These are phyloP conservation scores for Beta macrorhiza DNA, from an alignment of 179 eudicot species.

Conservation along the genomic window DNA sequence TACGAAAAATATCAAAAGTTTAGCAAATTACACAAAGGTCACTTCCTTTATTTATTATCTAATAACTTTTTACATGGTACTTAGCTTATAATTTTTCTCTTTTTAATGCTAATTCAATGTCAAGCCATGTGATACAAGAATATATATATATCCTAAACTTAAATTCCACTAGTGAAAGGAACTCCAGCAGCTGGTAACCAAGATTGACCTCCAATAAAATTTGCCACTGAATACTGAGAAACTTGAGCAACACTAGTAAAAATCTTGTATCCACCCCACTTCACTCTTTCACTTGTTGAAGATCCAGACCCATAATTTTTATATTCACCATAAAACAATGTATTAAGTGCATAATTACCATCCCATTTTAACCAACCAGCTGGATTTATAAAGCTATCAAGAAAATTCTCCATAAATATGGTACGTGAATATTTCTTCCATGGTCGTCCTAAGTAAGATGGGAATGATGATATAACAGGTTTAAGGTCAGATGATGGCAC, in stretches of 20 bases:
- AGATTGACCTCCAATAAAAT: constrained; percentile 38
- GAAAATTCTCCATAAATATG: constrained; percentile 22
- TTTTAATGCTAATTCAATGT: no score
- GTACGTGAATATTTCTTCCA: constrained; percentile 35
- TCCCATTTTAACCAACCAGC: constrained; percentile 38
- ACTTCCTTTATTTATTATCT: no score
- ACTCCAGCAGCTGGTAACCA: constrained; percentile 50
- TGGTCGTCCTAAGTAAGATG: constrained; percentile 35
- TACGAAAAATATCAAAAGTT: no score
- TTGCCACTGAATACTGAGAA: constrained; percentile 25
- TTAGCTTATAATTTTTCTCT: neutral
- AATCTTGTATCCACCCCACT: constrained; percentile 30
- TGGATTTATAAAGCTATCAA: constrained; percentile 22
- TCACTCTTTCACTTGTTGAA: constrained; percentile 24
- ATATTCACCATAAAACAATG: constrained; percentile 35
- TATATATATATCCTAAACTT: neutral
- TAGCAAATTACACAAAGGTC: neutral
- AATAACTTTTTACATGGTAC: neutral
- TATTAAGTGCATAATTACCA: constrained; percentile 21
- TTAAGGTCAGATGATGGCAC: constrained; percentile 23
- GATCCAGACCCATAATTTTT: constrained; percentile 35
- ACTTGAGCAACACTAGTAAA: constrained; percentile 19
- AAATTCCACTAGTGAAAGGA: constrained; percentile 27
- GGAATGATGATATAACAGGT: constrained; percentile 13
- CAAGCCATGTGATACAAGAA: neutral